phyloP scores from a whole-genome alignment of 306 rosid genomes.

The Phaseolus lunatus region DNA sequence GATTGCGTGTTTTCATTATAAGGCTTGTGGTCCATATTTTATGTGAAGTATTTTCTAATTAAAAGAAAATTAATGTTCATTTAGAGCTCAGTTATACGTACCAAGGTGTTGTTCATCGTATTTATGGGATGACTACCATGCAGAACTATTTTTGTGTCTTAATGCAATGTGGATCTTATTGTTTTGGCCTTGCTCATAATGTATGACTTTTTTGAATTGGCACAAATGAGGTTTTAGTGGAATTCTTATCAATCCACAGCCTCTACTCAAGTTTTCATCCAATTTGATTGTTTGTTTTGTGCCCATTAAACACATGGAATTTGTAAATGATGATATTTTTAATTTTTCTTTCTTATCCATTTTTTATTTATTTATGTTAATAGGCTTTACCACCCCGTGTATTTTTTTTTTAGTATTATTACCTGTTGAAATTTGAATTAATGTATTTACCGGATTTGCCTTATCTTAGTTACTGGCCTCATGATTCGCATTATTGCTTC shows the following conservation, averaged over 20 bases:
- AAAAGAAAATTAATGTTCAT: conserved; percentile 11
- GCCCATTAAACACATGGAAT: neutral
- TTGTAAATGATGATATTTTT: neutral
- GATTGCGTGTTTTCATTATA: conserved; percentile 37
- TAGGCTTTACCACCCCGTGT: neutral
- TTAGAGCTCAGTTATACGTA: neutral
- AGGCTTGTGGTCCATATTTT: conserved; percentile 50
- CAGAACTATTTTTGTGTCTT: conserved; percentile 24
- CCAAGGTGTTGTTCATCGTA: neutral
- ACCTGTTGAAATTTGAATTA: neutral
- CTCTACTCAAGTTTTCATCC: neutral
- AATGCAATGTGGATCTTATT: conserved; percentile 9
- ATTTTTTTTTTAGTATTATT: neutral
- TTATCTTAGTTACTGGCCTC: neutral
- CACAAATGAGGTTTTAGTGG: neutral
- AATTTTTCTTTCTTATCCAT: neutral
- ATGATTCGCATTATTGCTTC: neutral
- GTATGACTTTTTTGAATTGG: neutral
- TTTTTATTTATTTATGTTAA: neutral
- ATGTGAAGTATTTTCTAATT: conserved; percentile 36
- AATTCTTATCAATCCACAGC: neutral
- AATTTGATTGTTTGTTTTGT: neutral
- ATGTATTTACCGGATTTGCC: neutral
- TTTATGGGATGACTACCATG: conserved; percentile 31
- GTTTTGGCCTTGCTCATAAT: conserved; percentile 34